Conservation (phyloP, 2,329 filamentous ascomycete species). For the Nemania abortiva region DNA sequence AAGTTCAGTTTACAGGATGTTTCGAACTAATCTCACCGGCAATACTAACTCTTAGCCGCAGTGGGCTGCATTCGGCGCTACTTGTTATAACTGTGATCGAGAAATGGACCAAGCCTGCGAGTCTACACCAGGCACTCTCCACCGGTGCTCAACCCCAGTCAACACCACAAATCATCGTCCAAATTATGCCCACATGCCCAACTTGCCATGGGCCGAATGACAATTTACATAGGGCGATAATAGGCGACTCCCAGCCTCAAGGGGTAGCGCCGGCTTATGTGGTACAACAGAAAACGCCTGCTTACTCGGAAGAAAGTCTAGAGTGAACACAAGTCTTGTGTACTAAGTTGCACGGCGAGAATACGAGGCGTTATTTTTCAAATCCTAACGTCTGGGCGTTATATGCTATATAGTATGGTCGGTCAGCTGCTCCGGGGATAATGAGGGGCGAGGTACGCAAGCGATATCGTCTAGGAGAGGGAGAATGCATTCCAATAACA, state of each 20-base stretch:
- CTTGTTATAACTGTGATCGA: conserved; percentile 23
- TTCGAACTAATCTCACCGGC: not conserved
- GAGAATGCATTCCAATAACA: not conserved
- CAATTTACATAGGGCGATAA: conserved; percentile 16
- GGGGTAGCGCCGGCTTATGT: conserved; percentile 29
- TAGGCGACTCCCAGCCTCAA: conserved; percentile 36
- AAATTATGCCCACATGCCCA: conserved; percentile 32
- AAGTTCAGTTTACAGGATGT: conserved; percentile 2
- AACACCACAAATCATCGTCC: conserved; percentile 32
- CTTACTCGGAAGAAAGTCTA: not conserved
- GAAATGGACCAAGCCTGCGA: conserved; percentile 28
- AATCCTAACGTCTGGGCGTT: not conserved
- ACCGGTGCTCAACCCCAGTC: conserved; percentile 17
- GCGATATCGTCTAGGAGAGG: not conserved
- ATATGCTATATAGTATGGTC: not conserved
- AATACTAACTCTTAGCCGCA: conserved; percentile 5
- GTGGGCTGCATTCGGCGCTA: conserved; percentile 22
- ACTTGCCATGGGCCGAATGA: conserved; percentile 26
- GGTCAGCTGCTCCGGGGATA: not conserved
- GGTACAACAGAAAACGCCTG: not conserved
- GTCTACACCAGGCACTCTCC: not conserved
- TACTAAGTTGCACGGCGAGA: not conserved
- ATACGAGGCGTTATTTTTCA: not conserved
- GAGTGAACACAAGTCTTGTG: not conserved
- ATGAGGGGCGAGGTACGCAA: not conserved